phyloP scores from a whole-genome alignment of 2,329 filamentous ascomycete species.

The Cladophialophora bantiana region DNA sequence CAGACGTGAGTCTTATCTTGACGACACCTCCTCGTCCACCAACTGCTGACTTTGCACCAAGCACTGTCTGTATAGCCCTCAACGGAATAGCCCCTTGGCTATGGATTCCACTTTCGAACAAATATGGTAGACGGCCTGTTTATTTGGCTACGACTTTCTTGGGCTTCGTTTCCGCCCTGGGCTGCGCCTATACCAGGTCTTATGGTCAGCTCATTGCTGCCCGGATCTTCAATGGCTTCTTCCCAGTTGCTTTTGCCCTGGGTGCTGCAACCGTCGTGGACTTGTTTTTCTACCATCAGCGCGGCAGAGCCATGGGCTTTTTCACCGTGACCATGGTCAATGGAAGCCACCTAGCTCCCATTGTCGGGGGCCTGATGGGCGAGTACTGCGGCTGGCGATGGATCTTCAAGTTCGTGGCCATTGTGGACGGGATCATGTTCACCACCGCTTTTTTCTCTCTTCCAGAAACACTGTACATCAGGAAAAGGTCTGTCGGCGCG shows the following conservation, averaged over 20 bases:
- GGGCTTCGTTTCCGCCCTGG: conserved; percentile 42
- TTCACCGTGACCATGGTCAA: conserved; percentile 44
- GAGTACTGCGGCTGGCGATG: conserved; percentile 39
- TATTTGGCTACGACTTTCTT: conserved; percentile 45
- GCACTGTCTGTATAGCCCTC: conserved; percentile 44
- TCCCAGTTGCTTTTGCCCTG: conserved; percentile 44
- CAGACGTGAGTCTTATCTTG: conserved; percentile 38
- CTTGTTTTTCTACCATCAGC: conserved; percentile 45
- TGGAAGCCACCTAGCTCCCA: conserved; percentile 44
- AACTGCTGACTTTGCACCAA: conserved; percentile 27
- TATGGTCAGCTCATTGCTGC: conserved; percentile 35
- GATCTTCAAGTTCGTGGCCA: conserved; percentile 42
- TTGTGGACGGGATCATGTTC: conserved; percentile 42
- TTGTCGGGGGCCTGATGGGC: conserved; percentile 39
- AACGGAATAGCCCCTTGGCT: conserved; percentile 40
- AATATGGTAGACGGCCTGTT: conserved; percentile 47
- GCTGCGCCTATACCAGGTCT: conserved; percentile 38
- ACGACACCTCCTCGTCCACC: conserved; percentile 7
- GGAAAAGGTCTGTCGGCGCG: conserved; percentile 12
- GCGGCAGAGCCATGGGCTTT: conserved; percentile 43
- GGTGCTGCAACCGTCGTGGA: conserved; percentile 45
- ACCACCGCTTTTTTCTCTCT: conserved; percentile 41
- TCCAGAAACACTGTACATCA: conserved; percentile 45
- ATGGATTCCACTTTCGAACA: conserved; percentile 45
- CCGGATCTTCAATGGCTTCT: conserved; percentile 44